phyloP scores from a whole-genome alignment of 192 early-diverging fungal genomes.

The Backusella australiensis region DNA sequence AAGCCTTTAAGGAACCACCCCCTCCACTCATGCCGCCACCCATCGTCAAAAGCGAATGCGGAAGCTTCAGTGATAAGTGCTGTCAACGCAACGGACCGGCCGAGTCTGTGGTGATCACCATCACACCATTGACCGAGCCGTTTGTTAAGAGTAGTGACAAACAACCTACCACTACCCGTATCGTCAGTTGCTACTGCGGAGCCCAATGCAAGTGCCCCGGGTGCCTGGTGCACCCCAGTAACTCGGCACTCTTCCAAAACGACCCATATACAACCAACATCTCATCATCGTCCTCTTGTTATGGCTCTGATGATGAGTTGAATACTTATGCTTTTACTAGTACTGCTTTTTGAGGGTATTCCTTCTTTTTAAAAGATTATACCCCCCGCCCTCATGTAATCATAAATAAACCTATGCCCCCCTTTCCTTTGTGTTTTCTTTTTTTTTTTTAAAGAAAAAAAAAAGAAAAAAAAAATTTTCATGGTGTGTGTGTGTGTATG shows the following conservation, averaged over 20 bases:
- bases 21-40: not conserved
- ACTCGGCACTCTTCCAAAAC: conserved; percentile 8
- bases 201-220: conserved; percentile 15
- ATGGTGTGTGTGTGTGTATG: too few species aligned
- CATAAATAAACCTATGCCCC: not conserved
- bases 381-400: conserved; percentile 1
- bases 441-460: not conserved
- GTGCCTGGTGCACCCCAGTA: conserved; percentile 23
- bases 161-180: conserved; percentile 5
- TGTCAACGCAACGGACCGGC: not conserved
- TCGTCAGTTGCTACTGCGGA: conserved; percentile 23
- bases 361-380: not conserved
- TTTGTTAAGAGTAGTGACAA: not conserved
- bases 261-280: not conserved
- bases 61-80: not conserved
- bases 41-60: conserved; percentile 6
- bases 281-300: conserved; percentile 9
- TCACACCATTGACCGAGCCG: conserved; percentile 4
- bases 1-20: not conserved
- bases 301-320: conserved; percentile 13
- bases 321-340: not conserved
- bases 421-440: not conserved
- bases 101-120: conserved; percentile 19
- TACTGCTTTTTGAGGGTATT: not conserved
- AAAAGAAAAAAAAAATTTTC: too few species aligned